phyloP scores from a whole-genome alignment of 2,329 filamentous ascomycete genomes.

The Zymoseptoria pseudotritici region DNA sequence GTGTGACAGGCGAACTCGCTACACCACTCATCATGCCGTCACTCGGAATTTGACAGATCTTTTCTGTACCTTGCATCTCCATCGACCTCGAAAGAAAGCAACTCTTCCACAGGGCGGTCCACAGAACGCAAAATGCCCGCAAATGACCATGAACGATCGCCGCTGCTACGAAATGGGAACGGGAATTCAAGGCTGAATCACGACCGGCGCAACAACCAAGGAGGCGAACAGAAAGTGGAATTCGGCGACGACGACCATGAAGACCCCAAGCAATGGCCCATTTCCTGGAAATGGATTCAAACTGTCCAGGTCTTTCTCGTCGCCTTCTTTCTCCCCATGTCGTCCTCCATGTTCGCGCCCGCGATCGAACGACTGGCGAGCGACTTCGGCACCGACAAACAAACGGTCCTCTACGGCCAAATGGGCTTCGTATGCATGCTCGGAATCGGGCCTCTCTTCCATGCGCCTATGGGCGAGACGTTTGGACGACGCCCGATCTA shows the following conservation, averaged over 20 bases:
- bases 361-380: constrained; percentile 31
- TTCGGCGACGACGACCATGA: constrained; percentile 8
- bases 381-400: constrained; percentile 33
- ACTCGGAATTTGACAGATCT: not conserved
- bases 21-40: not conserved
- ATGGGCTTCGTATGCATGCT: constrained; percentile 44
- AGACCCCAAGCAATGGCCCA: constrained; percentile 9
- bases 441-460: constrained; percentile 39
- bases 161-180: not conserved
- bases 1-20: not conserved
- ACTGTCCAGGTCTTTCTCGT: constrained; percentile 5
- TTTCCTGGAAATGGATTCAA: constrained; percentile 6
- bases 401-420: constrained; percentile 39
- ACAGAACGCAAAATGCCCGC: not conserved
- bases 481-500: constrained; percentile 41
- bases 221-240: constrained; percentile 6
- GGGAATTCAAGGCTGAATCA: not conserved
- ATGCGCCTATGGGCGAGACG: constrained; percentile 41
- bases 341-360: constrained; percentile 11
- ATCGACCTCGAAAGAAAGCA: not conserved
- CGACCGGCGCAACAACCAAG: not conserved
- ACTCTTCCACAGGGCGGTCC: not conserved
- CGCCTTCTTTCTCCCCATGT: constrained; percentile 12
- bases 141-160: not conserved
- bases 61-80: not conserved